These are phyloP conservation scores for Scutellaria barbata DNA, from an alignment of 257 asterid species.

Conservation along the genomic window DNA sequence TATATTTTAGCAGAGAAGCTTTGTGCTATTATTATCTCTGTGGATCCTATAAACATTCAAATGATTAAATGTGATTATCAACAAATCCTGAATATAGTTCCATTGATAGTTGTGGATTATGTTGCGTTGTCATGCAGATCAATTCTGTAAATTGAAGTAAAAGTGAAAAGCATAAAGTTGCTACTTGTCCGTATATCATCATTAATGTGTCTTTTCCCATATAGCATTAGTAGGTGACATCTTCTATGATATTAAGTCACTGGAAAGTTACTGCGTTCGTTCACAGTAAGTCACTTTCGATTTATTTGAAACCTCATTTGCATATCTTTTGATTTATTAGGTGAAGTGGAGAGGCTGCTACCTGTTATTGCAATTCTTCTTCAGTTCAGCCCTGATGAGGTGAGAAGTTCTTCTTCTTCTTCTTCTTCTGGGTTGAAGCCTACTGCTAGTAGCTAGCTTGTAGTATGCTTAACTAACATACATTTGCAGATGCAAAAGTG, in stretches of 20 bases:
- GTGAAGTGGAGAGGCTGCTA: slow-evolving; percentile 96
- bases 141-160: neutral
- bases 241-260: neutral
- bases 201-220: neutral
- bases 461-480: slow-evolving; percentile 22
- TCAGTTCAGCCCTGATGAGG: slow-evolving; percentile 99
- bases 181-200: neutral
- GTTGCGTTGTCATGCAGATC: neutral
- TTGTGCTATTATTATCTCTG: neutral
- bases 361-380: slow-evolving; percentile 98
- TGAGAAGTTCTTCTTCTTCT: slow-evolving; percentile 36
- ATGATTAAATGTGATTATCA: neutral
- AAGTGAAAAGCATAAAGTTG: neutral
- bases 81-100: neutral
- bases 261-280: neutral
- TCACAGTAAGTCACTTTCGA: too few relatives aligned
- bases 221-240: neutral
- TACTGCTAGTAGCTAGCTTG: neutral
- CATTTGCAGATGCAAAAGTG: slow-evolving; percentile 76
- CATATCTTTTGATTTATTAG: slow-evolving; percentile 42
- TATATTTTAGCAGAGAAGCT: neutral
- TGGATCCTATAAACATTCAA: neutral
- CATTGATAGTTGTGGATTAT: neutral
- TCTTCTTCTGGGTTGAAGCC: too few relatives aligned
- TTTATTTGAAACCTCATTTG: slow-evolving; percentile 1